Conservation (phyloP, 2,329 filamentous ascomycete species). For the Didymella pinodella region DNA sequence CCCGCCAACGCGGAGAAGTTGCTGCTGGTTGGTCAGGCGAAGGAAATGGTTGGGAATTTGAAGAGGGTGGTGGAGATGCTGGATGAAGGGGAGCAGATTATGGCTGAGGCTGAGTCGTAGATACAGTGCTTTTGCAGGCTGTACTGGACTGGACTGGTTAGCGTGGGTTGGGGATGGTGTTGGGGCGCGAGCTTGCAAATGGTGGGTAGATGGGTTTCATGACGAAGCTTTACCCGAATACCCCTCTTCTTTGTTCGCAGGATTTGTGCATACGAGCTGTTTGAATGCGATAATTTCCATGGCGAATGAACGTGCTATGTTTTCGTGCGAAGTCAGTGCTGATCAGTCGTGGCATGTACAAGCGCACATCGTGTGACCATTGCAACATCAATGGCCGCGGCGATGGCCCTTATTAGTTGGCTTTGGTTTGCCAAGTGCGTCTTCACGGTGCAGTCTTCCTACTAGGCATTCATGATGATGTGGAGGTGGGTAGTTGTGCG, state of each 20-base stretch:
- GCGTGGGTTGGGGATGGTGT: not conserved
- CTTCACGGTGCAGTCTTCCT: no score
- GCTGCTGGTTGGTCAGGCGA: conserved; percentile 85
- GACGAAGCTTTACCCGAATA: conserved; percentile 18
- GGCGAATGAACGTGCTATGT: not conserved
- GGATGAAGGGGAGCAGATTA: conserved; percentile 92
- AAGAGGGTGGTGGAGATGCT: conserved; percentile 85
- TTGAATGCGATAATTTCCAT: not conserved
- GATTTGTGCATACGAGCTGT: not conserved
- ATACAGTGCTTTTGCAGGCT: not conserved
- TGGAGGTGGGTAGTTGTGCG: not conserved
- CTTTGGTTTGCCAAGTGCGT: no score
- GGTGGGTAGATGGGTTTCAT: conserved; percentile 10
- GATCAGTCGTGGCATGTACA: no score
- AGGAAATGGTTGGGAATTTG: conserved; percentile 83
- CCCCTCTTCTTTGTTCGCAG: conserved; percentile 18
- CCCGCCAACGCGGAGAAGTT: conserved; percentile 97
- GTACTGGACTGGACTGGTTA: not conserved
- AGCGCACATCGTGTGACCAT: no score
- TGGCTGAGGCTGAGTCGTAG: conserved; percentile 65
- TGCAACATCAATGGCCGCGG: no score
- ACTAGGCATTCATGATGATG: no score
- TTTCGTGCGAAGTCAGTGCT: no score
- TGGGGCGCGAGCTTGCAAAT: not conserved
- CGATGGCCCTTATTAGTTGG: no score